These are phyloP conservation scores for Drechslerella dactyloides DNA, from an alignment of 2,329 filamentous ascomycete species.

Conservation along the genomic window DNA sequence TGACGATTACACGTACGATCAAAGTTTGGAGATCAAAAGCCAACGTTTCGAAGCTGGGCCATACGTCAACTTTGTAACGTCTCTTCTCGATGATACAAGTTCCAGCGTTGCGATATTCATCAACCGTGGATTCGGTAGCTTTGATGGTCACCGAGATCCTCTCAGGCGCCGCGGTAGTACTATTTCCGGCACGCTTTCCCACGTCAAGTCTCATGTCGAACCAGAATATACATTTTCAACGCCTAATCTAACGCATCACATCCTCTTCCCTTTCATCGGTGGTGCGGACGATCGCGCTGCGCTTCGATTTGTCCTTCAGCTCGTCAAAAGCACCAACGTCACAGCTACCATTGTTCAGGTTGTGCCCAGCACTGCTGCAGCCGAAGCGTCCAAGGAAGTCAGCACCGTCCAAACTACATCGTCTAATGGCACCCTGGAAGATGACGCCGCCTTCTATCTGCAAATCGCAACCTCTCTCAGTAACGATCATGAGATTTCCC, in stretches of 20 bases:
- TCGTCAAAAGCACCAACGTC: constrained; percentile 77
- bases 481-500: constrained; percentile 60
- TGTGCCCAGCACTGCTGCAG: constrained; percentile 54
- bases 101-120: constrained; percentile 80
- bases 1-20: constrained; percentile 63
- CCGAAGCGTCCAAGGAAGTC: neutral
- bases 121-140: constrained; percentile 70
- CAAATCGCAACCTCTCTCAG: constrained; percentile 66
- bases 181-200: constrained; percentile 48
- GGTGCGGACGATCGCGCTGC: constrained; percentile 80
- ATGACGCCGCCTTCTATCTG: constrained; percentile 62
- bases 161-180: constrained; percentile 10
- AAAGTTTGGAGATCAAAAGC: constrained; percentile 60
- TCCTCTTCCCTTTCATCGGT: constrained; percentile 83
- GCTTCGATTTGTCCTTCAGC: constrained; percentile 78
- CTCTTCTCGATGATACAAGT: constrained; percentile 68
- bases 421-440: constrained; percentile 34
- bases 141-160: constrained; percentile 54
- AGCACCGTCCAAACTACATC: constrained; percentile 21
- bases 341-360: constrained; percentile 77
- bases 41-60: constrained; percentile 68
- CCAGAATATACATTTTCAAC: constrained; percentile 67
- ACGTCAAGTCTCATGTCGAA: constrained; percentile 52
- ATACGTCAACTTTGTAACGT: constrained; percentile 71
- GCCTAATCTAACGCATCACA: constrained; percentile 73